phyloP scores from a whole-genome alignment of 2,329 filamentous ascomycete genomes.

The Clarireedia paspali region DNA sequence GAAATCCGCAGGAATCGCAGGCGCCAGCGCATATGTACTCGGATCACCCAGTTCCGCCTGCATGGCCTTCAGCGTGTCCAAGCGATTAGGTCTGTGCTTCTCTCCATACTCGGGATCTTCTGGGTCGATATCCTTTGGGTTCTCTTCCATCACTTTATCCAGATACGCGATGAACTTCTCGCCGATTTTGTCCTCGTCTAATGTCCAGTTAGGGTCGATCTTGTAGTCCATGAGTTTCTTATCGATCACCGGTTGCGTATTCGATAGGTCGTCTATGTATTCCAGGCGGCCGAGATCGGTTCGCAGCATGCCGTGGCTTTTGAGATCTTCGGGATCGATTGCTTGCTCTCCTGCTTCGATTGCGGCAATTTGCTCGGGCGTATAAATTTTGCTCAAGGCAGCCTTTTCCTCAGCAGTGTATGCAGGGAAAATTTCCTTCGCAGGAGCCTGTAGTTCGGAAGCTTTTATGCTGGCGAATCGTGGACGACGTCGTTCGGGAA shows the following conservation, averaged over 20 bases:
- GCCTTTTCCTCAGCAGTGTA: conserved; percentile 62
- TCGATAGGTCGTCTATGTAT: conserved; percentile 78
- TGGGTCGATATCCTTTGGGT: conserved; percentile 11
- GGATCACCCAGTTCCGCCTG: conserved; percentile 19
- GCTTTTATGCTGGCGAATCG: conserved; percentile 33
- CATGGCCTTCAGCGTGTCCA: conserved; percentile 16
- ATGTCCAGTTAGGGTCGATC: conserved; percentile 33
- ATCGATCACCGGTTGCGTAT: conserved; percentile 72
- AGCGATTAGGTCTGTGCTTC: conserved; percentile 13
- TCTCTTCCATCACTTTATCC: conserved; percentile 17
- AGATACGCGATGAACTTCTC: conserved; percentile 47
- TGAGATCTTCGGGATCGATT: conserved; percentile 67
- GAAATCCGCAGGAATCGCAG: conserved; percentile 21
- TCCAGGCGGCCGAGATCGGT: conserved; percentile 63
- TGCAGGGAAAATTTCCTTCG: conserved; percentile 44
- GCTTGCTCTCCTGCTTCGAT: conserved; percentile 74
- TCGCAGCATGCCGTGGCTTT: conserved; percentile 63
- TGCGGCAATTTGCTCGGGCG: conserved; percentile 71
- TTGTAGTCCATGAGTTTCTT: conserved; percentile 43
- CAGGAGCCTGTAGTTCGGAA: conserved; percentile 26
- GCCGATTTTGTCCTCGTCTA: conserved; percentile 52
- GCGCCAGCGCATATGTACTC: conserved; percentile 17
- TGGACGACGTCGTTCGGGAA: conserved; percentile 31
- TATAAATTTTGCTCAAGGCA: conserved; percentile 60
- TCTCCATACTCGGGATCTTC: conserved; percentile 10